Conservation (phyloP, 208 protist genomes). For the Wallacemonas rigidus region DNA sequence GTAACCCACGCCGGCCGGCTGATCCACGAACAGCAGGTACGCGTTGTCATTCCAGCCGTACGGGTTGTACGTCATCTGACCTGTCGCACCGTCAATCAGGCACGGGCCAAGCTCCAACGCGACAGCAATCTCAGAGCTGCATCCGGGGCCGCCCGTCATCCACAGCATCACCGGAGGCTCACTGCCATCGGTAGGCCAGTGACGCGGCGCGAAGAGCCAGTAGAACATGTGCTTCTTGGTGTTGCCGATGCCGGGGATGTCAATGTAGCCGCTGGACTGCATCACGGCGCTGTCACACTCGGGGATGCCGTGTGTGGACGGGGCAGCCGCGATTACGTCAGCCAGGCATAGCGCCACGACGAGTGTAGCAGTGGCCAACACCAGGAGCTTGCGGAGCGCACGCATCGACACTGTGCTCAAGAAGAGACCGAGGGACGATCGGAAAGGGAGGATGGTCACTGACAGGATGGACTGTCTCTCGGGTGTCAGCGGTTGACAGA, state of each 20-base stretch:
- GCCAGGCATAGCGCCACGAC: not conserved
- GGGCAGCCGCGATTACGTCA: not conserved
- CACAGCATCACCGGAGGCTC: slow-evolving; percentile 78
- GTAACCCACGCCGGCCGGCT: slow-evolving; percentile 91
- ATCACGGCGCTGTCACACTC: slow-evolving; percentile 46
- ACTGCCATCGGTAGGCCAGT: slow-evolving; percentile 36
- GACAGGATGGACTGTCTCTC: not conserved
- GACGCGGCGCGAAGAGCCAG: slow-evolving; percentile 83
- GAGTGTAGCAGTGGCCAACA: not conserved
- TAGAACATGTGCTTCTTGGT: slow-evolving; percentile 85
- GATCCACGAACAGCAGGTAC: slow-evolving; percentile 91
- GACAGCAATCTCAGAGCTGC: slow-evolving; percentile 68
- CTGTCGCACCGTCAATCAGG: slow-evolving; percentile 53
- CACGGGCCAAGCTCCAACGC: slow-evolving; percentile 84
- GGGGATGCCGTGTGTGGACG: not conserved
- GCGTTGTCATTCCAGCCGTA: slow-evolving; percentile 14
- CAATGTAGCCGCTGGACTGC: slow-evolving; percentile 80
- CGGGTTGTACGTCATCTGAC: slow-evolving; percentile 58
- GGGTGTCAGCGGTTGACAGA: too few species aligned
- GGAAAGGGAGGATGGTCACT: not conserved
- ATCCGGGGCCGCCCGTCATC: slow-evolving; percentile 93
- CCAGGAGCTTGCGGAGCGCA: not conserved
- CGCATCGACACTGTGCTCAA: not conserved
- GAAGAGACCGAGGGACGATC: not conserved
- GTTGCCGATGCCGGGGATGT: slow-evolving; percentile 49